phyloP scores from a whole-genome alignment of 1,139 yeast species.

The Sugiyamaella pinicola region DNA sequence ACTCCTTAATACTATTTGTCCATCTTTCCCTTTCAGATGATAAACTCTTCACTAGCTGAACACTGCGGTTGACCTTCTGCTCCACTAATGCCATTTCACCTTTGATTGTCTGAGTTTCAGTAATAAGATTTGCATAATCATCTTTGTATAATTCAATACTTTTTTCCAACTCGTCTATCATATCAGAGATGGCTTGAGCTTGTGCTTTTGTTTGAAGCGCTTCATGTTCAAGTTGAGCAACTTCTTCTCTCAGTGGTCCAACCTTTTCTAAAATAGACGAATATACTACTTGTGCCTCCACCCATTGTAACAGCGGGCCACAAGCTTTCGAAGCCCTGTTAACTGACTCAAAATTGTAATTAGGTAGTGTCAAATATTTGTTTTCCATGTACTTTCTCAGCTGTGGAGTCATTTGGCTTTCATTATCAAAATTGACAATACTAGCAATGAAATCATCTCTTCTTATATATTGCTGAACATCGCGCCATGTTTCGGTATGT shows the following conservation, averaged over 20 bases:
- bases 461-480: conserved; percentile 78
- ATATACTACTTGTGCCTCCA: conserved; percentile 77
- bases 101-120: conserved; percentile 78
- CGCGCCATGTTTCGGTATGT: conserved; percentile 71
- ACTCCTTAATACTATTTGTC: conserved; percentile 58
- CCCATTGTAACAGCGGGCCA: conserved; percentile 92
- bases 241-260: conserved; percentile 75
- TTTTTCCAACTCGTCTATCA: conserved; percentile 73
- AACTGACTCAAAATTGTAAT: conserved; percentile 71
- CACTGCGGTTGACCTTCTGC: conserved; percentile 63
- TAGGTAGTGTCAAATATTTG: conserved; percentile 62
- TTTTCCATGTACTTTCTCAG: conserved; percentile 58
- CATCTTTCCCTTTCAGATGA: conserved; percentile 76
- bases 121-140: conserved; percentile 68
- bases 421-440: conserved; percentile 75
- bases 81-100: conserved; percentile 67
- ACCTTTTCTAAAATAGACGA: conserved; percentile 68
- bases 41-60: conserved; percentile 62
- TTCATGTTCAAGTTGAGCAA: conserved; percentile 57
- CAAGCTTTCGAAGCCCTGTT: conserved; percentile 93
- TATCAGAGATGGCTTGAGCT: conserved; percentile 68
- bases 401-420: conserved; percentile 57
- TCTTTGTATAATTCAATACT: conserved; percentile 70
- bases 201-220: conserved; percentile 65
- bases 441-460: conserved; percentile 85